Evolutionary conservation across 192 early-diverging fungal genomes (phyloP).

Genomic region (Linderina pennispora): DNA sequence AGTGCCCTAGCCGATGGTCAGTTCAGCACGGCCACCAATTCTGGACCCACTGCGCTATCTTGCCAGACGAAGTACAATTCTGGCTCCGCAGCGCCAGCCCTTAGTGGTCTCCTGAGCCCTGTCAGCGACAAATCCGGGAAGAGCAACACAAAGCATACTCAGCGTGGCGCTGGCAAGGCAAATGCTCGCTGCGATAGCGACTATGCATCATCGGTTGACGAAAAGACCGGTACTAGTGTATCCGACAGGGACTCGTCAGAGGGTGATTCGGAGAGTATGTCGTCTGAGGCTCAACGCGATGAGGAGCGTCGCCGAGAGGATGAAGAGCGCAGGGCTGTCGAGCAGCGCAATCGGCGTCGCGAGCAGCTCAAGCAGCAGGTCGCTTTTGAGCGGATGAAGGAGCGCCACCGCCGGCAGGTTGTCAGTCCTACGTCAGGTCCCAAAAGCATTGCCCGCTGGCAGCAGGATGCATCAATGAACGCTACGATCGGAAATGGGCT

Average conservation of each 20-base stretch:
- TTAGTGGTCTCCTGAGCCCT: slow-evolving; percentile 23
- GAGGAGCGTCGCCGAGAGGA: slow-evolving; percentile 44
- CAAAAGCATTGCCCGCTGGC: slow-evolving; percentile 31
- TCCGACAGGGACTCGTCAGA: background rate
- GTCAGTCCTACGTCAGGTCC: slow-evolving; percentile 10
- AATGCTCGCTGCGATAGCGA: too few species aligned
- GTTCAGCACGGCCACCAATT: background rate
- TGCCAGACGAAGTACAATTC: too few species aligned
- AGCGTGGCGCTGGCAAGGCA: too few species aligned
- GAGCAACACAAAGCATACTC: too few species aligned
- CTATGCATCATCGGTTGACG: too few species aligned
- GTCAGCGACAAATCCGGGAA: slow-evolving; percentile 8
- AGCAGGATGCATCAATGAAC: slow-evolving; percentile 26
- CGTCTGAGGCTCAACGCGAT: slow-evolving; percentile 7
- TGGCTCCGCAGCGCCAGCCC: background rate
- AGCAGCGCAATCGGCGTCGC: slow-evolving; percentile 39
- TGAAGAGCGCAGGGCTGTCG: slow-evolving; percentile 41
- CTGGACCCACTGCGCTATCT: too few species aligned
- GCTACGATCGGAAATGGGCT: too few species aligned
- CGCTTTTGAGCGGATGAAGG: slow-evolving; percentile 49
- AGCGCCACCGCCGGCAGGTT: slow-evolving; percentile 39
- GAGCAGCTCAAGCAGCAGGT: slow-evolving; percentile 47
- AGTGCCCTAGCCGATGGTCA: background rate
- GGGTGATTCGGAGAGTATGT: background rate
- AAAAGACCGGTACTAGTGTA: background rate